These are phyloP conservation scores for Nakaseomyces nivariensis DNA, from an alignment of 1,139 yeast species.

Conservation along the genomic window DNA sequence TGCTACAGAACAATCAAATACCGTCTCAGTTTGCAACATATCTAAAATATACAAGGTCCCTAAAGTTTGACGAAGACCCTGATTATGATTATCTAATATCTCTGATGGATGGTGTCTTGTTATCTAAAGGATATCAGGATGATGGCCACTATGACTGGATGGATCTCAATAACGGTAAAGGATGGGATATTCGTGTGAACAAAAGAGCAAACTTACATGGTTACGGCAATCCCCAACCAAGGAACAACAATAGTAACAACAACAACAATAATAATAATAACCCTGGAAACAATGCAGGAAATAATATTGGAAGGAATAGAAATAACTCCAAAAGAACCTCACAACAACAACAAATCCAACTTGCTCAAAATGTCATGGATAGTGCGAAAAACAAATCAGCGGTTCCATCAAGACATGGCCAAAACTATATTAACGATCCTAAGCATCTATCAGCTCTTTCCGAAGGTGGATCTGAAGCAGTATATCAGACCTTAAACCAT, in stretches of 20 bases:
- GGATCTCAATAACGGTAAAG: conserved; percentile 82
- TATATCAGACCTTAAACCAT: conserved; percentile 7
- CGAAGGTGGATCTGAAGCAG: conserved; percentile 5
- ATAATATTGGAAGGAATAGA: conserved; percentile 3
- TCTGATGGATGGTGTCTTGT: conserved; percentile 64
- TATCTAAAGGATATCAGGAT: conserved; percentile 58
- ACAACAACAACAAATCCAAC: conserved; percentile 2
- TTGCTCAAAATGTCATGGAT: conserved; percentile 3
- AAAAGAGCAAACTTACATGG: conserved; percentile 89
- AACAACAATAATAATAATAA: not conserved
- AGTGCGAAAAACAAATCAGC: conserved; percentile 2
- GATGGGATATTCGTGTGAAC: conserved; percentile 78
- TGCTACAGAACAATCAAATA: conserved; percentile 47
- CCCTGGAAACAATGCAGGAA: conserved; percentile 3
- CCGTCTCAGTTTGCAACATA: conserved; percentile 85
- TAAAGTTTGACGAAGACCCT: conserved; percentile 91
- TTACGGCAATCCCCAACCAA: conserved; percentile 36
- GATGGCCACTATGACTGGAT: conserved; percentile 94
- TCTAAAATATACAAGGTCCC: conserved; percentile 68
- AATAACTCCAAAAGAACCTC: conserved; percentile 1
- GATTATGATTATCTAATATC: conserved; percentile 77
- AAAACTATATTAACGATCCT: conserved; percentile 7
- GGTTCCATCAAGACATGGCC: conserved; percentile 7
- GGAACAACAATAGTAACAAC: conserved; percentile 10
- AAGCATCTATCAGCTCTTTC: conserved; percentile 1